Base-by-base conservation (phyloP, 176 grass and related monocot species). In the Raddia distichophylla region DNA sequence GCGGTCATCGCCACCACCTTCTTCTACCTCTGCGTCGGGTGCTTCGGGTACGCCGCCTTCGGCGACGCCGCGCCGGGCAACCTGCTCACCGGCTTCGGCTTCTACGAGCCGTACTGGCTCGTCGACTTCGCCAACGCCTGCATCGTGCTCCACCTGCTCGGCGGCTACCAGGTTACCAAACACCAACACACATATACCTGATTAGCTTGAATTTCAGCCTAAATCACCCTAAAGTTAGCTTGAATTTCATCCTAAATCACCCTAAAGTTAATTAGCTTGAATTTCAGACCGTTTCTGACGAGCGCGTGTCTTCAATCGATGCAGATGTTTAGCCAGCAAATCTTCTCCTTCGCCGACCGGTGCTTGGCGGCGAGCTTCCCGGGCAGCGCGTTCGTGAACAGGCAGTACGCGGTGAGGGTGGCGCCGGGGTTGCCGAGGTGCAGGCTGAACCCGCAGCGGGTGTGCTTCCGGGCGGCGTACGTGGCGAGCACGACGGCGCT, bases 101-200 rank as follows among this genome's bases (percentile, higher is more conserved):
- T 95, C 82, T 90, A 90, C 62, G 90, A 92, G 69, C 87, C 90
- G 0, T 92, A 86, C 74, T 95, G 93, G 93, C 93, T 95, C 64
- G 50, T 95, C 0, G 93, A 92, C 85, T 90, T 95, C 9, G 93
- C 90, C 12, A 95, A 94, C 55, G 89, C 89, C 56, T 87, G 84
- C 83, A 79, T 90, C 56, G 78, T 91, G 50, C 47, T 94, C 65
- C 92, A 94, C 79, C 62, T 94, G 1, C 74, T 94, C 0, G 89
- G 92, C 2, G 92, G 89, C 53, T 94, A 89, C 75, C 92, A 94
- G 83, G 89, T 91, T 40, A 16, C 19, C 34, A 4, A 27, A 27
- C 27, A 27, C 27, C 27, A 27, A 27, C 27, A 27, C 1, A 27
- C 27, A 27, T 1, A 27, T 27, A 27, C 27, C 27, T 27, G 27